Conservation (phyloP, 208 protist genomes). For the Kentomonas sorsogonicus region DNA sequence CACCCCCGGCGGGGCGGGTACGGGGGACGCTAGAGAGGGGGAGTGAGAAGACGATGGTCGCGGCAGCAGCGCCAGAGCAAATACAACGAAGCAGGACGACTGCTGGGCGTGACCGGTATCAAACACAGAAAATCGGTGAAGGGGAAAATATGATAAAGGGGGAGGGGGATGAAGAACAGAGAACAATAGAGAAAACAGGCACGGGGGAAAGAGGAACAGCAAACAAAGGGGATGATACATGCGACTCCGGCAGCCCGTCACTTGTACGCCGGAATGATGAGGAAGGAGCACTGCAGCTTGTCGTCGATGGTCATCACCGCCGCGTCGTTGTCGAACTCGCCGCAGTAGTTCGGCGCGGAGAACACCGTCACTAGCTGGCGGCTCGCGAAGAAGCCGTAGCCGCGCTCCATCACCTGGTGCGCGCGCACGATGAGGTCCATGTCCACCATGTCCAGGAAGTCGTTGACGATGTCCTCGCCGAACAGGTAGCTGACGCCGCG, state of each 20-base stretch:
- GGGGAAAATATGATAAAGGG: no score
- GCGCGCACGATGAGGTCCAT: conserved; percentile 99
- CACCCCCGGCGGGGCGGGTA: no score
- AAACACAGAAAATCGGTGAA: no score
- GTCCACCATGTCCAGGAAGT: conserved; percentile 98
- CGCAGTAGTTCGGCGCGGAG: conserved; percentile 99
- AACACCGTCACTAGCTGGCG: conserved; percentile 99
- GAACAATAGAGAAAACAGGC: conserved; percentile 2
- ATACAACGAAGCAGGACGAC: no score
- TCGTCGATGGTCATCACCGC: conserved; percentile 97
- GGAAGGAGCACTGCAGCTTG: conserved; percentile 97
- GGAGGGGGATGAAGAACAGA: not conserved
- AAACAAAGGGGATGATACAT: not conserved
- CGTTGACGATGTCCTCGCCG: conserved; percentile 95
- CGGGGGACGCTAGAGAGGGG: no score
- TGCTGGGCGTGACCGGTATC: no score
- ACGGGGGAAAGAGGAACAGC: not conserved
- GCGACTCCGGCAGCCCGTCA: not conserved
- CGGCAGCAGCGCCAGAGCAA: no score
- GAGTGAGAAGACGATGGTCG: no score
- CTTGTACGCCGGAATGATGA: conserved; percentile 64
- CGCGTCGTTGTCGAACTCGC: conserved; percentile 98
- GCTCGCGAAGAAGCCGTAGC: conserved; percentile 99
- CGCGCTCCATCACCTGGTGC: conserved; percentile 97
- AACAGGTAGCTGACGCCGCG: conserved; percentile 99